Conservation (phyloP, 2,329 filamentous ascomycete genomes). For the Hymenoscyphus fraxineus region DNA sequence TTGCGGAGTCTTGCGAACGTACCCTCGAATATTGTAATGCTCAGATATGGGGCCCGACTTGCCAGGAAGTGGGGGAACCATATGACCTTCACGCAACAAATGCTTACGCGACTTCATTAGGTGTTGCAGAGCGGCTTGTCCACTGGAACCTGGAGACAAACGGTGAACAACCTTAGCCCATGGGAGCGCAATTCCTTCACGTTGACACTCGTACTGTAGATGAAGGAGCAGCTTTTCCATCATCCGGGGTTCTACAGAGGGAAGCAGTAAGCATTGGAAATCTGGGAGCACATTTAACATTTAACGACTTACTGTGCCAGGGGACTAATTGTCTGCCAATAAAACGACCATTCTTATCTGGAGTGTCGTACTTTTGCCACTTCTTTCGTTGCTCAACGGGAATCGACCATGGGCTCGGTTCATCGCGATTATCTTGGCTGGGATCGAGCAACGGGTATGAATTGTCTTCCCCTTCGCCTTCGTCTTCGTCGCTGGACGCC, state of each 20-base stretch:
- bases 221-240: slow-evolving; percentile 43
- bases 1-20: slow-evolving; percentile 23
- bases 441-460: no score
- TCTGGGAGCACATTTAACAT: background rate
- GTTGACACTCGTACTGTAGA: slow-evolving; percentile 39
- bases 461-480: no score
- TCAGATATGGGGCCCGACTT: slow-evolving; percentile 13
- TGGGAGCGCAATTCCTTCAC: slow-evolving; percentile 20
- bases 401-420: background rate
- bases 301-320: slow-evolving; percentile 41
- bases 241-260: slow-evolving; percentile 42
- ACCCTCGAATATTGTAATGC: slow-evolving; percentile 23
- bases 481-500: no score
- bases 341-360: slow-evolving; percentile 33
- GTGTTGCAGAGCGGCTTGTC: slow-evolving; percentile 23
- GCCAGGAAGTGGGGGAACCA: slow-evolving; percentile 30
- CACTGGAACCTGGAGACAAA: slow-evolving; percentile 27
- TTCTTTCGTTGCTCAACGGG: background rate
- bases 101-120: slow-evolving; percentile 27
- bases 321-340: slow-evolving; percentile 40
- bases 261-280: background rate
- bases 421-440: no score
- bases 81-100: slow-evolving; percentile 29
- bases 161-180: slow-evolving; percentile 31
- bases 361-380: slow-evolving; percentile 4